Evolutionary conservation across 257 asterid species (phyloP), one percentile per base, ranked within the genome.

Genomic region (Linaria vulgaris): DNA sequence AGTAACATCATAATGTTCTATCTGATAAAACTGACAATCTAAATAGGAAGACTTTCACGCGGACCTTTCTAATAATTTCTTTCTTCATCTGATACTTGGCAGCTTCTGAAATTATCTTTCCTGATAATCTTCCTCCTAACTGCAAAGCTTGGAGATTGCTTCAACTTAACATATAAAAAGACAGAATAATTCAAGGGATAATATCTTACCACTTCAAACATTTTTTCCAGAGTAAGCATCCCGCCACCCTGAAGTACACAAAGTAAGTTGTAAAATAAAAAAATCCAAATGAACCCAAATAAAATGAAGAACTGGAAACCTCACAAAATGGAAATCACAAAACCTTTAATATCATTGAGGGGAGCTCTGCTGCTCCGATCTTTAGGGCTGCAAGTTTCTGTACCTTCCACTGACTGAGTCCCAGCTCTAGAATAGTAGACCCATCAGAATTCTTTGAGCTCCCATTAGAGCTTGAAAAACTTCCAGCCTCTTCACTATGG

Each of bases 361-460:
- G 82, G 58, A 87, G 74, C 55, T 83, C 95, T 17, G 85, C 69
- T 1, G 83, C 88, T 64, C 99, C 99, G 71, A 81, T 82, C 71
- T 78, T 83, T 55, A 89, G 61, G 64, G 91, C 91, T 63, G 94
- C 79, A 64, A 76, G 91, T 56, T 88, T 70, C 70, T 94, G 96
- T 25, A 94, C 80, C 82, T 87, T 94, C 97, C 94, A 80, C 59
- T 71, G 85, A 79, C 77, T 81, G 65, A 94, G 95, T 56, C 96
- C 99, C 45, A 69, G 72, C 74, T 87, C 95, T 61, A 90, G 82
- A 75, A 61, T 58, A 70, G 77, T 76, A 46, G 76, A 59, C 17
- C 52, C 80, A 45, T 77, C 83, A 52, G 77, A 70, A 71, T 61
- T 65, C 59, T 66, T 76, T 44, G 79, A 68, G 66, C 72, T 72